Conservation (phyloP, 2,329 filamentous ascomycete species). For the Fusarium udum region DNA sequence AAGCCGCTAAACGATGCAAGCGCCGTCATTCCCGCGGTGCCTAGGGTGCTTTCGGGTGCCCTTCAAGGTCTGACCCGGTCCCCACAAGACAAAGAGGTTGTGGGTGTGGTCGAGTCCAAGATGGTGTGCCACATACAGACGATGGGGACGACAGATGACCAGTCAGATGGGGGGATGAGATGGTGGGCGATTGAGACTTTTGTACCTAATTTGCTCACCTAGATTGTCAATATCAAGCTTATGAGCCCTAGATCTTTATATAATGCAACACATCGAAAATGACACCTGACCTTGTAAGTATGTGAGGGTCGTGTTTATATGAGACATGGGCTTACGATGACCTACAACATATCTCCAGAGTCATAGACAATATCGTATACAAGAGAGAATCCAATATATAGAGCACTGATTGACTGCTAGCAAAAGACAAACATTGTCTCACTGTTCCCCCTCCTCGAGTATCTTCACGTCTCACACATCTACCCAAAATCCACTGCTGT, state of each 20-base stretch:
- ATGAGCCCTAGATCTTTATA: constrained; percentile 3
- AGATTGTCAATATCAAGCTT: constrained; percentile 6
- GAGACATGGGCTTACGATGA: neutral
- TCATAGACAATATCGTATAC: neutral
- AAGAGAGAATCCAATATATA: neutral
- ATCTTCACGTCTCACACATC: neutral
- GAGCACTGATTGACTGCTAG: neutral
- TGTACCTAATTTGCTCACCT: constrained; percentile 21
- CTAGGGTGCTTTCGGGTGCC: neutral
- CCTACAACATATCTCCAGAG: neutral
- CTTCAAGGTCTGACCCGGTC: constrained; percentile 12
- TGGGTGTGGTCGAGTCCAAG: constrained; percentile 17
- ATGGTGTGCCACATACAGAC: constrained; percentile 26
- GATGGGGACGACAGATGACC: constrained; percentile 33
- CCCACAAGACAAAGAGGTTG: constrained; percentile 23
- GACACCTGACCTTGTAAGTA: constrained; percentile 24
- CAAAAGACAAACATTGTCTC: neutral
- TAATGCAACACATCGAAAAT: constrained; percentile 26
- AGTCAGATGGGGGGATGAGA: constrained; percentile 25
- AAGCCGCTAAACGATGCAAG: constrained; percentile 24
- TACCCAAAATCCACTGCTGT: constrained; percentile 3
- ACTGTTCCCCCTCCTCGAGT: neutral
- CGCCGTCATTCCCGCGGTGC: constrained; percentile 27
- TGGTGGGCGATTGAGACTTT: constrained; percentile 37
- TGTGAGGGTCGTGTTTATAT: constrained; percentile 8